Percentiles rank a stretch among this genome's conserved stretches.
These are phyloP conservation scores for Capsella bursapastoris DNA, from an alignment of 345 rosid species.

Conservation along the genomic window DNA sequence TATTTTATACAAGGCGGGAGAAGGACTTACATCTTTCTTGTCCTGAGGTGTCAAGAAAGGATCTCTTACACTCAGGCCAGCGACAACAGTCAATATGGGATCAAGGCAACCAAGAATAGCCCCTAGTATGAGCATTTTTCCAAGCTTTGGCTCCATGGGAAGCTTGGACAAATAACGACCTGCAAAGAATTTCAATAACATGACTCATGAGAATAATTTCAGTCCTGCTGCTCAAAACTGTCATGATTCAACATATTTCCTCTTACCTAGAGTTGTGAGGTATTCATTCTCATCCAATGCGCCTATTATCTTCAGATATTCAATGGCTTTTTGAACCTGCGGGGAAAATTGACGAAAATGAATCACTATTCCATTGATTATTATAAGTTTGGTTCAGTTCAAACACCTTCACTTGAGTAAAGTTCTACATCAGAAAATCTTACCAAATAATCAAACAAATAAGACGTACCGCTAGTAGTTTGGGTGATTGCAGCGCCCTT, in stretches of 20 bases:
- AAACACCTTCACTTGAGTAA: conserved; percentile 18
- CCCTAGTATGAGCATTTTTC: conserved; percentile 92
- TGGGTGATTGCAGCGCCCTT: conserved; percentile 91
- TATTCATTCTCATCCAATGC: conserved; percentile 83
- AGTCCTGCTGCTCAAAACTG: conserved; percentile 35
- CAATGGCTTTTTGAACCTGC: conserved; percentile 93
- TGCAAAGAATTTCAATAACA: conserved; percentile 47
- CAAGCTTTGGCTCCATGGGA: conserved; percentile 97
- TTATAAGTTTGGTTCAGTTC: neutral
- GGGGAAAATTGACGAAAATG: conserved; percentile 24
- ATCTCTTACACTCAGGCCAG: conserved; percentile 94
- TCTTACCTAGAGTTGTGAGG: conserved; percentile 74
- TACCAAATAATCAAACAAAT: conserved; percentile 26
- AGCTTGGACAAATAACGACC: conserved; percentile 81
- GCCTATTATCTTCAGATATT: conserved; percentile 82
- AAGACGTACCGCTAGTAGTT: conserved; percentile 68
- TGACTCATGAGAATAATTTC: conserved; percentile 10
- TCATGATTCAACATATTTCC: conserved; percentile 11
- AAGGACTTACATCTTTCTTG: conserved; percentile 85
- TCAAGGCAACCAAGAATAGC: conserved; percentile 84
- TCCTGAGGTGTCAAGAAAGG: conserved; percentile 89
- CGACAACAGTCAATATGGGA: conserved; percentile 80
- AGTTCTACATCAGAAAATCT: conserved; percentile 12
- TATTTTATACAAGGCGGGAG: conserved; percentile 4
- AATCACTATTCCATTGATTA: conserved; percentile 17